These are phyloP conservation scores for Ustilago trichophora DNA, from an alignment of 1,284 basidiomycete genomes.

Conservation along the genomic window DNA sequence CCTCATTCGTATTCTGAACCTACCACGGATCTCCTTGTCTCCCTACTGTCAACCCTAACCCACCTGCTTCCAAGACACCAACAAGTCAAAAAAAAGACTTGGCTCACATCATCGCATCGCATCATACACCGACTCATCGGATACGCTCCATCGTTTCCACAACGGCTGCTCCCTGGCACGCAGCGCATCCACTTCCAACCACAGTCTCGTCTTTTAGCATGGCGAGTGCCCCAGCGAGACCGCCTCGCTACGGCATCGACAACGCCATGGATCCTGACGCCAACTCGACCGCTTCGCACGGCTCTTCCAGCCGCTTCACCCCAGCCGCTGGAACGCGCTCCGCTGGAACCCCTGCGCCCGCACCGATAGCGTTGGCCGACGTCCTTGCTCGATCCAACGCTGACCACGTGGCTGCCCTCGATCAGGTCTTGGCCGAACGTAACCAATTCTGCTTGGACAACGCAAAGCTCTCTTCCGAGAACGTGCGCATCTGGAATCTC, in stretches of 20 bases:
- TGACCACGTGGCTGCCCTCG: conserved; percentile 51
- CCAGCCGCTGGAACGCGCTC: conserved; percentile 34
- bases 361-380: conserved; percentile 52
- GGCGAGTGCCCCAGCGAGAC: conserved; percentile 32
- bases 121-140: too few species aligned
- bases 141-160: too few species aligned
- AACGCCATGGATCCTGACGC: conserved; percentile 25
- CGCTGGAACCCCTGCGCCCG: conserved; percentile 18
- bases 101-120: too few species aligned
- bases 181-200: too few species aligned
- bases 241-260: conserved; percentile 40
- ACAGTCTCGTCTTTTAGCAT: conserved; percentile 4
- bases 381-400: conserved; percentile 41
- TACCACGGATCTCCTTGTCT: too few species aligned
- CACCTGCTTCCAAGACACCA: too few species aligned
- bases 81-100: too few species aligned
- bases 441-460: conserved; percentile 56
- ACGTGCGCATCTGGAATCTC: conserved; percentile 61
- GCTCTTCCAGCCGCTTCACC: conserved; percentile 32
- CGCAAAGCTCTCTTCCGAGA: conserved; percentile 55
- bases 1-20: too few species aligned
- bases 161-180: too few species aligned
- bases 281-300: conserved; percentile 40
- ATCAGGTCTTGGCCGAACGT: conserved; percentile 56
- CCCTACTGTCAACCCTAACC: too few species aligned